Evolutionary conservation across 2,329 filamentous ascomycete genomes (phyloP), one percentile per base, ranked within the genome.

Genomic region (Tolypocladium amazonense): DNA sequence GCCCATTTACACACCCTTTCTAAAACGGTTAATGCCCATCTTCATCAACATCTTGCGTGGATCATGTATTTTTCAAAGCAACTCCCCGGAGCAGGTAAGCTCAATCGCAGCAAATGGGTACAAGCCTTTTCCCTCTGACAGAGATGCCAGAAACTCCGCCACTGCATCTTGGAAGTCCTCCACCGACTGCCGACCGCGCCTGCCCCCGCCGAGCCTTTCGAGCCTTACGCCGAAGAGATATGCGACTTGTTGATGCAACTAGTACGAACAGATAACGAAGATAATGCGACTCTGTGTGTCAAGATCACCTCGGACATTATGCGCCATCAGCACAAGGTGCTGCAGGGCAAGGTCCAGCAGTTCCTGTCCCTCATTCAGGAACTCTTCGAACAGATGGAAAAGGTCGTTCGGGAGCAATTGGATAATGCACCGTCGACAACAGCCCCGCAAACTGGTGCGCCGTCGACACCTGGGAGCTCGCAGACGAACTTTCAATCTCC

Each of bases 271-370:
- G 94, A 99, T 74, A 99, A 99, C 68, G 94, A 99, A 75, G 94
- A 99, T 64, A 99, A 99, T 80, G 94, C 93, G 2, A 91, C 95
- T n/a, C 78, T 99, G 63, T 97, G 93, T 72, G 91, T 99, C 76
- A 99, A 99, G 79, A 96, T 93, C 18, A 91, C 96, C 57, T 97
- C 96, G 79, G 94, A 99, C 71, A 88, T 97, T 64, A 91, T 96
- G 81, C 87, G 94, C 56, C 91, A 96, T 70, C 93, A 97, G 74
- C 85, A 88, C 60, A 95, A 93, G 76, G 86, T 88, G 33, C 85
- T 97, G 9, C 74, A 75, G 50, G 81, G 84, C 60, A 92, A 90
- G 71, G 92, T 97, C 4, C 93, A 97, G 72, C 83, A 86, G 2
- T 99, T 99, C 72, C 77, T 99, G 61, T 87, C 88, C 59, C 80